Evolutionary conservation across 345 rosid species (phyloP), one percentile per base, ranked within the genome.

Genomic region (Populus pruinosa): DNA sequence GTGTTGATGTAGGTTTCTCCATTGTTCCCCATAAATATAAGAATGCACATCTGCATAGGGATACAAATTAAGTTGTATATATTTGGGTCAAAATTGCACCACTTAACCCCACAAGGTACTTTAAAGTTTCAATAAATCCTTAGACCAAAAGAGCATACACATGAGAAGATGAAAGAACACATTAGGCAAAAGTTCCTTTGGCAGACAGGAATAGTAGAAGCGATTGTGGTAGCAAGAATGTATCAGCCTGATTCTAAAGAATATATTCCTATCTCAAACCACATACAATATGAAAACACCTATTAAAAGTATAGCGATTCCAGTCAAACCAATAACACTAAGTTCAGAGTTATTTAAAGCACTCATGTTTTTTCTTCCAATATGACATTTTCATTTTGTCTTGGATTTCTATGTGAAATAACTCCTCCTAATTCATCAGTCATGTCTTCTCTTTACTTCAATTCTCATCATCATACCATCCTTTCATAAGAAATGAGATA

Each of bases 1-100:
- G 99, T 94, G 67, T 96, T 96, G 93, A 91, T 94, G 91, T 93
- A 92, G 77, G 99, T 96, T 80, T 96, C 97, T 0, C 99, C 99
- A 78, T 96, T 94, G 88, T 89, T 94, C 73, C 97, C 98, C 67
- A 90, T 85, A 69, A 94, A 94, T 83, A 96, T 92, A 75, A 96
- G 94, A 81, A 91, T 27, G 83, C 98, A 96, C 97, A 96, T 94
- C 98, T 94, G 90, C 85, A 74, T 39, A 69, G 9, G 9, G 70
- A 76, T 39, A 80, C 6, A 31, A 2, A 65, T 82, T 74, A 83
- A 70, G 4, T 33, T 33, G 35, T 33, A 33, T 33, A 3, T 33
- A 33, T 33, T 33, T 33, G 35, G 35, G 35, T 33, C 35, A 4
- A 33, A 33, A 33, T 33, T 33, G 35, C 35, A 33, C 68, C 55